Conservation (phyloP, 2,329 filamentous ascomycete genomes). For the Fusarium metavorans region DNA sequence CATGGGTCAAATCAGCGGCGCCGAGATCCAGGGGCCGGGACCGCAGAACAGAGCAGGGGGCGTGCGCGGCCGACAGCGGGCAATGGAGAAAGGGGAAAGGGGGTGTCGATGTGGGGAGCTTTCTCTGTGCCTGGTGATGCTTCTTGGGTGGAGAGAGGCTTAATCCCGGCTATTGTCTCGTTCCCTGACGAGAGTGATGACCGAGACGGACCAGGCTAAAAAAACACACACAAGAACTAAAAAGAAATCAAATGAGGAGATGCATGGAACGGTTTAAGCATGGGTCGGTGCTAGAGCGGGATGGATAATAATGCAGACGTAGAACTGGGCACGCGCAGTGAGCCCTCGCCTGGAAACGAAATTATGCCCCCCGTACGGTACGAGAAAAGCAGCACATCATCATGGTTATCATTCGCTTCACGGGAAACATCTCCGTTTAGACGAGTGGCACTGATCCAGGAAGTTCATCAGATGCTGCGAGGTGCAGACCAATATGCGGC, state of each 20-base stretch:
- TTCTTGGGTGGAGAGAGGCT: slow-evolving; percentile 20
- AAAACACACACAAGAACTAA: slow-evolving; percentile 15
- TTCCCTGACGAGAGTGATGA: slow-evolving; percentile 36
- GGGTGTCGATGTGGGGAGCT: slow-evolving; percentile 20
- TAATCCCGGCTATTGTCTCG: slow-evolving; percentile 30
- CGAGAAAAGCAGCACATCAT: slow-evolving; percentile 5
- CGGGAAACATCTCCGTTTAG: neutral
- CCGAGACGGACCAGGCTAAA: slow-evolving; percentile 24
- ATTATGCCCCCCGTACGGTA: slow-evolving; percentile 4
- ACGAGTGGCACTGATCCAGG: neutral
- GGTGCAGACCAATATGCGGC: neutral
- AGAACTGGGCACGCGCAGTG: neutral
- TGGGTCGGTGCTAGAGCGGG: slow-evolving; percentile 19
- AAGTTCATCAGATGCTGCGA: slow-evolving; percentile 1
- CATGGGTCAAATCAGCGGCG: slow-evolving; percentile 33
- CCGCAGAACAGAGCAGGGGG: slow-evolving; percentile 6
- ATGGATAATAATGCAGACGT: slow-evolving; percentile 8
- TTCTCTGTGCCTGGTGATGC: slow-evolving; percentile 24
- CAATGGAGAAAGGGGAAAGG: slow-evolving; percentile 21
- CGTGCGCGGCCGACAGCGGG: neutral
- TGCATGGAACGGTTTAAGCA: neutral
- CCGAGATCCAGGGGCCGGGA: slow-evolving; percentile 16
- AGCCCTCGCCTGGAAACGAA: slow-evolving; percentile 11
- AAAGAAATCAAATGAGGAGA: slow-evolving; percentile 16
- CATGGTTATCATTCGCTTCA: neutral